Evolutionary conservation across 2,329 filamentous ascomycete genomes (phyloP).

Genomic region (Colletotrichum lentis): DNA sequence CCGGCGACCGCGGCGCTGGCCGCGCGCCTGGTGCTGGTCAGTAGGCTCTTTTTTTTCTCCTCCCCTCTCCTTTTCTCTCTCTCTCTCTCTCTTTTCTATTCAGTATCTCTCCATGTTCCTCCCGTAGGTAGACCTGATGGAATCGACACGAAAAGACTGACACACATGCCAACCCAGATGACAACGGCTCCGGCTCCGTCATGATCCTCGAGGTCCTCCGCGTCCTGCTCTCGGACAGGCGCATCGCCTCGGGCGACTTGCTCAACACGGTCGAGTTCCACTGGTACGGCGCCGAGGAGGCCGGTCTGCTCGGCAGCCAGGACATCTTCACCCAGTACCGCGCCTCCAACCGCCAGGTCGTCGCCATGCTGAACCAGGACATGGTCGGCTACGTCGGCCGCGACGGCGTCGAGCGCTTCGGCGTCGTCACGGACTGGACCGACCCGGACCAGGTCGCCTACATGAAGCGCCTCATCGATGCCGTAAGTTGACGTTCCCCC

Average conservation of each 20-base stretch:
- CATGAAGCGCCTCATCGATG: conserved; percentile 49
- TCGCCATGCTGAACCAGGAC: conserved; percentile 56
- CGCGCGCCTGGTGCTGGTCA: conserved; percentile 70
- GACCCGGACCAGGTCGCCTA: conserved; percentile 49
- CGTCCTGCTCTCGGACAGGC: conserved; percentile 70
- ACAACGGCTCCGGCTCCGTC: conserved; percentile 79
- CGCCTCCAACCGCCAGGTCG: conserved; percentile 46
- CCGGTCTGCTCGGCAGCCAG: conserved; percentile 78
- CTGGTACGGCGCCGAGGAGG: conserved; percentile 86
- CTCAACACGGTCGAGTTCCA: conserved; percentile 84
- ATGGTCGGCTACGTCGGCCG: conserved; percentile 53
- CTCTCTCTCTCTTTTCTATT: no score
- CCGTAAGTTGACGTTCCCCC: conserved; percentile 2
- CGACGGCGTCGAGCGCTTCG: conserved; percentile 46
- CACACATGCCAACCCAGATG: conserved; percentile 60
- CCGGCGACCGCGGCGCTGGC: conserved; percentile 74
- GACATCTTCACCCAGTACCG: conserved; percentile 53
- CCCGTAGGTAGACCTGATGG: background rate
- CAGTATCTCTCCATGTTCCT: background rate
- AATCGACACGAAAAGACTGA: background rate
- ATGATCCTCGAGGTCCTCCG: conserved; percentile 82
- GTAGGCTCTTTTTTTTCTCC: background rate
- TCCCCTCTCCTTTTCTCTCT: background rate
- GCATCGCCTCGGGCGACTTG: conserved; percentile 68
- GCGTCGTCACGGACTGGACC: conserved; percentile 53